Conservation (phyloP, 805 yeast species). For the Yarrowia keelungensis region DNA sequence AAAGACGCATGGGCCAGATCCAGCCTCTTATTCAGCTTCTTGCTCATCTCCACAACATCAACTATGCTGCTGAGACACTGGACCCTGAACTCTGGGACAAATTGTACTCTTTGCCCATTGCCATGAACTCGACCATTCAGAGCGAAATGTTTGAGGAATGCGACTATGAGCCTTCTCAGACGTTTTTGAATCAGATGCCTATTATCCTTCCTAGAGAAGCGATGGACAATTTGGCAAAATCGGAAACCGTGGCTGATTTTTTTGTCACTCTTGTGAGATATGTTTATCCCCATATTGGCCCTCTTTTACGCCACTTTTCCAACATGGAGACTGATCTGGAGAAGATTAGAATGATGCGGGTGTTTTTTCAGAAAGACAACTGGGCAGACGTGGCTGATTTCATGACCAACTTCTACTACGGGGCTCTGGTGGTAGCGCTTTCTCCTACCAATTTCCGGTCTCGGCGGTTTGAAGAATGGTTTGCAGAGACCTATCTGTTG, state of each 20-base stretch:
- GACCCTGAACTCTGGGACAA: conserved; percentile 30
- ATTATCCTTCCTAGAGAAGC: conserved; percentile 15
- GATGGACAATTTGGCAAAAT: conserved; percentile 3
- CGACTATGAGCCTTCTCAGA: conserved; percentile 25
- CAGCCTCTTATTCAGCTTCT: conserved; percentile 21
- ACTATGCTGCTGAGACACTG: conserved; percentile 18
- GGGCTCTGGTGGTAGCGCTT: conserved; percentile 24
- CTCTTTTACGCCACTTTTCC: conserved; percentile 17
- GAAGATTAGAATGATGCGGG: conserved; percentile 6
- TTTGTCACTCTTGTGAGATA: conserved; percentile 28
- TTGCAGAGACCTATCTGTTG: conserved; percentile 27
- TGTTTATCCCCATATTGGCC: conserved; percentile 23
- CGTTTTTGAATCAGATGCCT: conserved; percentile 20
- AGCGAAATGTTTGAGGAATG: conserved; percentile 33
- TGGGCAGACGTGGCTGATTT: conserved; percentile 26
- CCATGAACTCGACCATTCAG: conserved; percentile 22
- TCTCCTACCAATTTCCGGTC: conserved; percentile 19
- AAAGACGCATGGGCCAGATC: conserved; percentile 27
- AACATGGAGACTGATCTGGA: conserved; percentile 26
- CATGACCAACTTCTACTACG: conserved; percentile 28
- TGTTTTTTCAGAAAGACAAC: conserved; percentile 23
- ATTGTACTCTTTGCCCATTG: conserved; percentile 29
- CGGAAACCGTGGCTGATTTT: conserved; percentile 19
- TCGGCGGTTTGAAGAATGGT: conserved; percentile 9
- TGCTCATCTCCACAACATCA: conserved; percentile 34